Percentiles rank a stretch among this genome's conserved stretches.
These are phyloP conservation scores for Cladosporium sp. DNA, from an alignment of 2,329 filamentous ascomycete genomes.

Conservation along the genomic window DNA sequence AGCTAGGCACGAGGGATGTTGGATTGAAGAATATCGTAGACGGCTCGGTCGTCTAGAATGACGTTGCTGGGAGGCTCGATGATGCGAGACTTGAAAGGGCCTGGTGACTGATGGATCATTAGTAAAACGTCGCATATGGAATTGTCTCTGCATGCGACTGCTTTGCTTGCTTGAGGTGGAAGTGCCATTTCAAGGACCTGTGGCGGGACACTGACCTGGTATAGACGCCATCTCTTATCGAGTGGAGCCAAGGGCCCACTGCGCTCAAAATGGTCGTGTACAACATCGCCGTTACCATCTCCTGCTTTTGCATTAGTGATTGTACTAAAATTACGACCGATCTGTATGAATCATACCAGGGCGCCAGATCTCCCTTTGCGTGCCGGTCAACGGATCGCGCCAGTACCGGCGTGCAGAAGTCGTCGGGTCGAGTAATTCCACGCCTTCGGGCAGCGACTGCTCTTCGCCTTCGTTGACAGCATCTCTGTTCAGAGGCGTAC, in stretches of 20 bases:
- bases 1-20: constrained; percentile 25
- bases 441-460: not conserved
- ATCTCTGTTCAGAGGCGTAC: not conserved
- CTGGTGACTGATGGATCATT: not conserved
- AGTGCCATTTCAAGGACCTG: not conserved
- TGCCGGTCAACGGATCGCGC: constrained; percentile 19
- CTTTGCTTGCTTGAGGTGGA: no score
- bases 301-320: constrained; percentile 11
- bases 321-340: not conserved
- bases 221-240: constrained; percentile 37
- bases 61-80: constrained; percentile 33
- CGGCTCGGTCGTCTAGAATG: constrained; percentile 39
- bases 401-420: constrained; percentile 21
- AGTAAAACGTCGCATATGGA: not conserved
- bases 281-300: constrained; percentile 34
- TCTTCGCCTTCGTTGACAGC: not conserved
- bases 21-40: constrained; percentile 31
- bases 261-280: constrained; percentile 26
- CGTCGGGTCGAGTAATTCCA: constrained; percentile 17
- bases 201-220: constrained; percentile 22
- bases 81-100: constrained; percentile 8
- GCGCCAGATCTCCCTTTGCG: constrained; percentile 35
- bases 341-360: constrained; percentile 19
- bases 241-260: constrained; percentile 17
- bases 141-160: not conserved